phyloP scores from a whole-genome alignment of 2,329 filamentous ascomycete species.

The Epichloe elymi region DNA sequence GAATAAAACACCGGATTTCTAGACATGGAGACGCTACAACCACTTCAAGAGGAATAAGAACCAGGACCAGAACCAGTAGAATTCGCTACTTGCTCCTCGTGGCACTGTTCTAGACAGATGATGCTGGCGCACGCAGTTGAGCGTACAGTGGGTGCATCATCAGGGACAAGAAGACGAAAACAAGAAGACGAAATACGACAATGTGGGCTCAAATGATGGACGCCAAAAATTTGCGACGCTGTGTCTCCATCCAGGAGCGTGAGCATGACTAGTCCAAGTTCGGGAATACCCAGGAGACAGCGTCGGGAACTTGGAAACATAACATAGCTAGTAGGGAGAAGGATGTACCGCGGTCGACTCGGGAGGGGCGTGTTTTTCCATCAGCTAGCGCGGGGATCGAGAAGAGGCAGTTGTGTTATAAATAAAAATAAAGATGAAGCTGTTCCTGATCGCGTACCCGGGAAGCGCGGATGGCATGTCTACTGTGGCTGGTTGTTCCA shows the following conservation, averaged over 20 bases:
- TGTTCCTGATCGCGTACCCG: not conserved
- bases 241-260: not conserved
- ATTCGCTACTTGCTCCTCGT: not conserved
- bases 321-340: too few species aligned
- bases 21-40: too few species aligned
- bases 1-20: too few species aligned
- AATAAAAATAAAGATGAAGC: not conserved
- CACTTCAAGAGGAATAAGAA: too few species aligned
- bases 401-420: not conserved
- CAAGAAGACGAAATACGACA: not conserved
- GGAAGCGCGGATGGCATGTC: not conserved
- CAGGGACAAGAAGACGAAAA: not conserved
- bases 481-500: not conserved
- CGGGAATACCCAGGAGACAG: not conserved
- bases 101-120: not conserved
- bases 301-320: too few species aligned
- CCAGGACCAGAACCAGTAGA: too few species aligned
- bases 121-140: too few species aligned
- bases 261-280: not conserved
- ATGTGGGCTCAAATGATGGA: constrained; percentile 5
- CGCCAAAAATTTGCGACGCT: constrained; percentile 2
- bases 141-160: too few species aligned
- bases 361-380: too few species aligned
- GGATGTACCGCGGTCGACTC: too few species aligned
- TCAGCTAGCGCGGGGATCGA: not conserved